Evolutionary conservation across 1,284 basidiomycete species (phyloP).

Genomic region (Stygiomarasmius scandens): DNA sequence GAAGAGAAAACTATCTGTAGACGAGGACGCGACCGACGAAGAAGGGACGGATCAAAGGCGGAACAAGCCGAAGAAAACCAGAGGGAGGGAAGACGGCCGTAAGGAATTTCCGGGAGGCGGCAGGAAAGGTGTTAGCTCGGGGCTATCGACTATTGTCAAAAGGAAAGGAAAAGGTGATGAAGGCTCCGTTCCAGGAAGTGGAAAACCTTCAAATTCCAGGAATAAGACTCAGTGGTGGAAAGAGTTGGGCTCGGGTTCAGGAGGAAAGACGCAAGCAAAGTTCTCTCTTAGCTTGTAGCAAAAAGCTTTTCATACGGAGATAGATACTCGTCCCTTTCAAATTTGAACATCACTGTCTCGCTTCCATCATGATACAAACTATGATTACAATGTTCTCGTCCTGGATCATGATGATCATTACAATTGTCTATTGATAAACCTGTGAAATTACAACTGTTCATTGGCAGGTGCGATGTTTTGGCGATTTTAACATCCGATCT

Average conservation of each 20-base stretch:
- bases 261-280: constrained; percentile 6
- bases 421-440: no score
- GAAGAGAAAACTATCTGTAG: constrained; percentile 6
- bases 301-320: no score
- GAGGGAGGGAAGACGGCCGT: background rate
- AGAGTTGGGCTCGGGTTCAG: constrained; percentile 28
- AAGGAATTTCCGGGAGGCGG: constrained; percentile 54
- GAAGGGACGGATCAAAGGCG: constrained; percentile 25
- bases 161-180: constrained; percentile 11
- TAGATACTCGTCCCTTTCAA: no score
- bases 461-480: no score
- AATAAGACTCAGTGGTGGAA: constrained; percentile 47
- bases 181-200: constrained; percentile 8
- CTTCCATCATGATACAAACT: no score
- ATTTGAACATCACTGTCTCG: no score
- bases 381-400: no score
- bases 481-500: no score
- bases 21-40: no score
- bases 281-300: background rate
- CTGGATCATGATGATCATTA: no score
- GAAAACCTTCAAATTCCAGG: constrained; percentile 25
- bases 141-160: constrained; percentile 63
- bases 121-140: constrained; percentile 71
- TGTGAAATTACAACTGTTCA: no score
- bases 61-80: background rate